Evolutionary conservation across 768 basidiomycete species (phyloP).

Genomic region (Leccinum obscurum): DNA sequence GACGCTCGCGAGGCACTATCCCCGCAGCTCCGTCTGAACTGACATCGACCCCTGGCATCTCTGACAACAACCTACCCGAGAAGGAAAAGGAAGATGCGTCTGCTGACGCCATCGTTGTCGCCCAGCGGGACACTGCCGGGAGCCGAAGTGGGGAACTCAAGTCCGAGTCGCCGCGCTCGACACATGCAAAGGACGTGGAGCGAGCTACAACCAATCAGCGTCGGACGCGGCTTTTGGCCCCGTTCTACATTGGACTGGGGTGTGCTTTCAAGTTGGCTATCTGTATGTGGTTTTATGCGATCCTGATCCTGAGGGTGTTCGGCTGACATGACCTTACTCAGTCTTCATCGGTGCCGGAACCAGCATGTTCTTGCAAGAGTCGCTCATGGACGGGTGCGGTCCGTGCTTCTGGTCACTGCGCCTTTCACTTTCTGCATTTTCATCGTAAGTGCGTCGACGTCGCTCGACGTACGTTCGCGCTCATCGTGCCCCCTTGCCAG

Average conservation of each 20-base stretch:
- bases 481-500: conserved; percentile 34
- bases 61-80: conserved; percentile 58
- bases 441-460: conserved; percentile 47
- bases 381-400: conserved; percentile 65
- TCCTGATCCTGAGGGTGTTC: not conserved
- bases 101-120: conserved; percentile 10
- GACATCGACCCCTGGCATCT: conserved; percentile 48
- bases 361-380: conserved; percentile 62
- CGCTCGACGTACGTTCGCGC: not conserved
- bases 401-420: conserved; percentile 60
- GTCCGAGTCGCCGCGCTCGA: not conserved
- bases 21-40: conserved; percentile 37
- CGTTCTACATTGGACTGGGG: conserved; percentile 69
- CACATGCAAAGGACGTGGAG: conserved; percentile 48
- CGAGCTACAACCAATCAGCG: conserved; percentile 43
- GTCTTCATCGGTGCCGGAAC: conserved; percentile 70
- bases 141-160: not conserved
- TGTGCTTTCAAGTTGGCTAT: conserved; percentile 49
- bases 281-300: conserved; percentile 44
- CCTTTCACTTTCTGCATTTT: conserved; percentile 80
- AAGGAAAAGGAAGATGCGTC: conserved; percentile 35
- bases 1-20: conserved; percentile 48
- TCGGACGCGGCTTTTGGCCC: conserved; percentile 64
- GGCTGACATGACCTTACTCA: conserved; percentile 28
- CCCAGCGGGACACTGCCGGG: conserved; percentile 1